Evolutionary conservation across 169 alveolate genomes (phyloP), one percentile per base, ranked within the genome.

Genomic region (Babesia gibsoni): DNA sequence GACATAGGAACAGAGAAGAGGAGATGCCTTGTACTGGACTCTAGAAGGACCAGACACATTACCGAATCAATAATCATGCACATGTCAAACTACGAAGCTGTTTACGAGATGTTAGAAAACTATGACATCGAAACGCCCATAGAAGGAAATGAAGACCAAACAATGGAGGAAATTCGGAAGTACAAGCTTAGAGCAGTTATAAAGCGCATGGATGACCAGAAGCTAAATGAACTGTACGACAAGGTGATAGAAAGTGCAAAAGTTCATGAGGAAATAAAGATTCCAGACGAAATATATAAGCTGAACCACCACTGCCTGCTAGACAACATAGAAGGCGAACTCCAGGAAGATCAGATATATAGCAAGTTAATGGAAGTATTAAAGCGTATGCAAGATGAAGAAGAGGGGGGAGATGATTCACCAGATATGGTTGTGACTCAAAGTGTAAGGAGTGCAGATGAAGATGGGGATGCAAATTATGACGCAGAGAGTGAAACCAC

Each of bases 21-120:
- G 33, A 25, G 18, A 27, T 69, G 81, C 23, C 46, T 69, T 3
- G 23, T 69, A 33, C 48, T 69, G 48, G 16, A 25, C 18, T 37
- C 81, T 0, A 22, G 25, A 25, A 56, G 72, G 42, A 42, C 48
- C 10, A 53, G 81, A 30, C 25, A 14, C 8, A 32, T 69, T 20
- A 43, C 72, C 5, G 81, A 69, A 33, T 59, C 64, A 1, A 57
- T 69, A 6, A 45, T 69, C 22, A 20, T 58, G 70, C 81, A 69
- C 54, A 9, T 53, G 52, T 69, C 81, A n/a, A 69, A 58, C 45
- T 69, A 69, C 35, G 81, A 53, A 14, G 69, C 54, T 14, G 61
- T 69, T 1, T 69, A 42, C 49, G 53, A 69, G 9, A n/a, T 45
- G 12, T 63, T 69, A 10, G 46, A 69, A 20, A 61, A 56, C 30